Conservation (phyloP, 345 rosid genomes). For the Salix brachista region DNA sequence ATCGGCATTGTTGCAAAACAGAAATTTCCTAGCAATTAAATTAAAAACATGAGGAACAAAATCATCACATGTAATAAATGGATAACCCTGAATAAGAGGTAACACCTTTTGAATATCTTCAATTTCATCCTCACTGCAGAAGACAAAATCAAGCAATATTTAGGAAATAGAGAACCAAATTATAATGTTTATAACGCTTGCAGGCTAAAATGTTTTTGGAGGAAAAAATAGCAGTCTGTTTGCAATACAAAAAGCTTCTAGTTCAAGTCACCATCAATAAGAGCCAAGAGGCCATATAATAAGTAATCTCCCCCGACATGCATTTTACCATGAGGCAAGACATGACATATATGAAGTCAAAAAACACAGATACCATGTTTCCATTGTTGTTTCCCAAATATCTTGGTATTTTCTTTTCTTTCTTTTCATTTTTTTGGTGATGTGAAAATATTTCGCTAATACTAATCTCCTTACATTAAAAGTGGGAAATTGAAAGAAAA, state of each 20-base stretch:
- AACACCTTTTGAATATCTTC: slow-evolving; percentile 97
- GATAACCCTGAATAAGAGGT: slow-evolving; percentile 14
- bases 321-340: neutral
- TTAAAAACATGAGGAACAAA: slow-evolving; percentile 23
- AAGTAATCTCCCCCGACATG: neutral
- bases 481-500: neutral
- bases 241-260: neutral
- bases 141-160: slow-evolving; percentile 19
- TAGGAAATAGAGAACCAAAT: slow-evolving; percentile 9
- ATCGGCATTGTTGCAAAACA: slow-evolving; percentile 93
- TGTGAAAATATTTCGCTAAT: neutral
- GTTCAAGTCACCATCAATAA: neutral
- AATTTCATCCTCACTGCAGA: slow-evolving; percentile 93
- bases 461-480: neutral
- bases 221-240: neutral
- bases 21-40: slow-evolving; percentile 72
- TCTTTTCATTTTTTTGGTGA: neutral
- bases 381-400: neutral
- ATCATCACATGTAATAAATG: slow-evolving; percentile 11
- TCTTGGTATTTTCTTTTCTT: neutral
- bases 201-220: neutral
- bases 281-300: neutral
- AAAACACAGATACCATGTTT: neutral
- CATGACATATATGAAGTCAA: neutral
- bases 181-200: neutral